Percentiles rank a stretch among this genome's conserved stretches.
Conservation (phyloP, 768 basidiomycete species). For the Suillus luteus region DNA sequence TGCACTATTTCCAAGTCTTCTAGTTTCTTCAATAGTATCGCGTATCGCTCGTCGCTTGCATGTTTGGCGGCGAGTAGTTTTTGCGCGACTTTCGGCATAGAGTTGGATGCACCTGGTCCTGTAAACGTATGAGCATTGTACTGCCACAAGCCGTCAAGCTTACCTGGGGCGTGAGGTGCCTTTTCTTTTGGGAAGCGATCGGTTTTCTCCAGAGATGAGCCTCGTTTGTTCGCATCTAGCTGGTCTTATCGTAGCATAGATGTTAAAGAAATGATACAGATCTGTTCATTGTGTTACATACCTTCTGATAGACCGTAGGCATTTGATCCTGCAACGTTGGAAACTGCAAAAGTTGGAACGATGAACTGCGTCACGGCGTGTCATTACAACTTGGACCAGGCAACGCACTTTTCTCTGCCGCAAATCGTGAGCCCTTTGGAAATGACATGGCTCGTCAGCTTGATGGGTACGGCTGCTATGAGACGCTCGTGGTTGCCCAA, state of each 20-base stretch:
- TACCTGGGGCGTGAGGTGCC: conserved; percentile 44
- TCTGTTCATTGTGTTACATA: conserved; percentile 15
- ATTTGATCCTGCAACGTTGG: conserved; percentile 57
- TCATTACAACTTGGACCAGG: neutral
- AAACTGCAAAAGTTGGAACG: conserved; percentile 9
- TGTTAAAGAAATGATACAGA: neutral
- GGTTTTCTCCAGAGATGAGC: conserved; percentile 59
- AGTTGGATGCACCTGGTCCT: conserved; percentile 40
- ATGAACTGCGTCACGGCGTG: neutral
- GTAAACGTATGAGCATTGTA: neutral
- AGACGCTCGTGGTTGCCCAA: neutral
- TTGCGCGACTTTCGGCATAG: conserved; percentile 25
- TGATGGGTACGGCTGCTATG: neutral
- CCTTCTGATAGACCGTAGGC: conserved; percentile 47
- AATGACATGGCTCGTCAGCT: conserved; percentile 37
- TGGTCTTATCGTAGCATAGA: conserved; percentile 38
- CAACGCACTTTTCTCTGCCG: conserved; percentile 39
- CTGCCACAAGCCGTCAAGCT: conserved; percentile 10
- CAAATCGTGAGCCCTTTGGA: conserved; percentile 50
- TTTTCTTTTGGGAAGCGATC: conserved; percentile 53
- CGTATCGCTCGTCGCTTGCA: conserved; percentile 47
- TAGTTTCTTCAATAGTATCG: conserved; percentile 59
- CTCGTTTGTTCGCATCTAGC: conserved; percentile 55
- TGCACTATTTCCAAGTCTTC: conserved; percentile 66
- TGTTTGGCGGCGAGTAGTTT: conserved; percentile 31